phyloP scores from a whole-genome alignment of 2,329 filamentous ascomycete species.

The Fusarium nelsonii region DNA sequence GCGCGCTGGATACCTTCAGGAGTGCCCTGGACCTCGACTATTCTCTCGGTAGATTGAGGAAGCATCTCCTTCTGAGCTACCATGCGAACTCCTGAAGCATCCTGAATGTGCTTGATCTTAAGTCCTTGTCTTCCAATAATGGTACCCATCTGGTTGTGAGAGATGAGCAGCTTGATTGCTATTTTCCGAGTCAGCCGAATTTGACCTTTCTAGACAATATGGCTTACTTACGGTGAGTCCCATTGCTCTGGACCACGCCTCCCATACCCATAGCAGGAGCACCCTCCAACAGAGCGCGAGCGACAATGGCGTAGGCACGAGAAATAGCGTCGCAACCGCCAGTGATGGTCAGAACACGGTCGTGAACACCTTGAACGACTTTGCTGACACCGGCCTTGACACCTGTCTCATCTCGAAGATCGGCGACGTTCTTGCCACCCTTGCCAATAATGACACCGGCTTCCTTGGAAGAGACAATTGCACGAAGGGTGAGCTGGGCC shows the following conservation, averaged over 20 bases:
- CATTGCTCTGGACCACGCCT: constrained; percentile 85
- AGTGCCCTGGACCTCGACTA: constrained; percentile 95
- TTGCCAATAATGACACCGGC: constrained; percentile 99
- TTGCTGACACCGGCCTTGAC: constrained; percentile 99
- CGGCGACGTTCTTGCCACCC: constrained; percentile 97
- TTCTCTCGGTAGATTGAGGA: constrained; percentile 96
- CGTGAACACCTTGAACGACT: constrained; percentile 96
- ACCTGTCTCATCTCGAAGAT: constrained; percentile 95
- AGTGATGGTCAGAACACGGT: constrained; percentile 95
- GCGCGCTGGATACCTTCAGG: constrained; percentile 96
- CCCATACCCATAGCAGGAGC: constrained; percentile 97
- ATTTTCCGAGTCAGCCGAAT: constrained; percentile 33
- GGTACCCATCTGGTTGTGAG: constrained; percentile 99
- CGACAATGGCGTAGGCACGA: constrained; percentile 92
- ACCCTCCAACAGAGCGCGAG: constrained; percentile 90
- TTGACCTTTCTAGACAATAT: neutral
- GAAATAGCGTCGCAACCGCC: constrained; percentile 89
- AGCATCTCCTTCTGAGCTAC: constrained; percentile 99
- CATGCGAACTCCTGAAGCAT: constrained; percentile 97
- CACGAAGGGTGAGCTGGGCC: constrained; percentile 91
- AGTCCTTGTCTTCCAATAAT: constrained; percentile 96
- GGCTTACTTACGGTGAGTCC: constrained; percentile 82
- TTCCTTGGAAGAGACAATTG: constrained; percentile 98
- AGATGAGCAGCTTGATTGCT: constrained; percentile 98
- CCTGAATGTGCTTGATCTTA: constrained; percentile 99